These are phyloP conservation scores for Penicillium goetzii DNA, from an alignment of 495 filamentous ascomycete genomes.

Conservation along the genomic window DNA sequence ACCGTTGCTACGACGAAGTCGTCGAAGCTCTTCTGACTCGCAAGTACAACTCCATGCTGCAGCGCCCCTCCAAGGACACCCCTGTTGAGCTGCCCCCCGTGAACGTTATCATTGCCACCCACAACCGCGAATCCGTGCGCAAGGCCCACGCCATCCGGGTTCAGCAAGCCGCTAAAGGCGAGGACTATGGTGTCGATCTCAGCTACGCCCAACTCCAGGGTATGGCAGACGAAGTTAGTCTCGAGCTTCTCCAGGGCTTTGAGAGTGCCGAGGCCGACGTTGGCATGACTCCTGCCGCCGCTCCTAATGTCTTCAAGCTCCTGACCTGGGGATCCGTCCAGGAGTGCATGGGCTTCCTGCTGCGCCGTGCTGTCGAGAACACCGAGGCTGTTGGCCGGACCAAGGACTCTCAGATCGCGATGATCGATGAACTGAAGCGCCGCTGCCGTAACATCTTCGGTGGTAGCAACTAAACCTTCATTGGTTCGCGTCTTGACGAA, in stretches of 20 bases:
- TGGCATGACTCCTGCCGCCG: slow-evolving; percentile 37
- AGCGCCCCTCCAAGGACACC: slow-evolving; percentile 38
- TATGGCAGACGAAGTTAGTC: slow-evolving; percentile 95
- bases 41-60: slow-evolving; percentile 55
- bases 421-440: slow-evolving; percentile 70
- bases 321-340: slow-evolving; percentile 88
- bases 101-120: slow-evolving; percentile 81
- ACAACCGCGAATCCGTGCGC: slow-evolving; percentile 82
- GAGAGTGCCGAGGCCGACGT: slow-evolving; percentile 33
- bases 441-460: slow-evolving; percentile 54
- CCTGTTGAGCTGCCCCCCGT: slow-evolving; percentile 60
- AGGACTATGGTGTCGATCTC: slow-evolving; percentile 58
- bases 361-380: slow-evolving; percentile 88
- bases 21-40: slow-evolving; percentile 61
- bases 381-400: slow-evolving; percentile 83
- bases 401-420: slow-evolving; percentile 71
- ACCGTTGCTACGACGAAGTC: slow-evolving; percentile 64
- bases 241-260: slow-evolving; percentile 69
- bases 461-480: slow-evolving; percentile 27
- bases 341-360: slow-evolving; percentile 92
- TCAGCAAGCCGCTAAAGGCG: slow-evolving; percentile 47
- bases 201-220: slow-evolving; percentile 91
- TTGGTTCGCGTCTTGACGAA: slow-evolving; percentile 8
- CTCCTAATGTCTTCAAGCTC: slow-evolving; percentile 80
- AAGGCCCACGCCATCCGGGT: slow-evolving; percentile 66